phyloP scores from a whole-genome alignment of 306 rosid genomes.

The Prunus persica region Prunus_persica_NCBIv2 NC_034009.1:30429001-30429500 shows the following conservation, averaged over 20 bases:
- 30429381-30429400: slow-evolving; percentile 31
- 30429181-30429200: neutral
- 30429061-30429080: too few species aligned
- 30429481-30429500: slow-evolving; percentile 35
- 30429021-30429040: too few species aligned
- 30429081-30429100: too few species aligned
- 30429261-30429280: neutral
- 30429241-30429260: neutral
- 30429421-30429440: slow-evolving; percentile 17
- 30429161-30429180: too few species aligned
- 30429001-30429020: too few species aligned
- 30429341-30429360: slow-evolving; percentile 31
- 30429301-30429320: slow-evolving; percentile 30
- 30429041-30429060: too few species aligned
- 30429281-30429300: slow-evolving; percentile 20
- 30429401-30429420: slow-evolving; percentile 35
- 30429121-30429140: too few species aligned
- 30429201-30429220: neutral
- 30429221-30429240: neutral
- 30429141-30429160: too few species aligned
- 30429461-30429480: slow-evolving; percentile 25
- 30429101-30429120: too few species aligned
- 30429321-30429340: slow-evolving; percentile 31
- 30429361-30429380: slow-evolving; percentile 27
- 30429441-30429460: slow-evolving; percentile 1